Base-by-base conservation (phyloP, 805 yeast species). In the Zygotorulaspora sp. region DNA sequence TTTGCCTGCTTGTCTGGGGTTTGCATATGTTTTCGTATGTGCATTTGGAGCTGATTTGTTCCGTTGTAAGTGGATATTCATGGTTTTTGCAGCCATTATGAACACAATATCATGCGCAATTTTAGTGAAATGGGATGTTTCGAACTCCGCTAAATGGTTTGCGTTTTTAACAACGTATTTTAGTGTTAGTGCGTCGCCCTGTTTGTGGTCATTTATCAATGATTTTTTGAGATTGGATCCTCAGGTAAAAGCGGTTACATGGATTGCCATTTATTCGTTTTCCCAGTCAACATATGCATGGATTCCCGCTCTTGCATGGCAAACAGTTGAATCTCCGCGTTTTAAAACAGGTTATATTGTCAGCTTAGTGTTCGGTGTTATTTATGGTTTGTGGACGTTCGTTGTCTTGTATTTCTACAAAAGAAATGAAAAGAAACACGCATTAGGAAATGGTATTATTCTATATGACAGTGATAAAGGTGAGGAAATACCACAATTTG, bases 121-220 rank as follows among this genome's bases (percentile, higher is more conserved):
- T 16, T 59, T 78, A 46, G 78, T 79, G 5, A 70, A 70, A 30
- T 78, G 84, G 84, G 58, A 77, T 45, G 75, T 78, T 19, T 67
- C 78, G 0, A 65, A 65, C 28, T 41, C 65, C n/a, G 77, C 83
- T 11, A 77, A 78, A 57, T 77, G 83, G 83, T 76, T 70, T 63
- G 84, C 78, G 0, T 78, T 74, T 55, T 65, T 77, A 50, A 65
- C 73, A 33, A 76, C 74, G 14, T 78, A 77, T 51, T 75, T 75
- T 56, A 74, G 78, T 10, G 78, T 80, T 71, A 74, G 83, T 12
- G 74, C 74, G 55, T 77, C 82, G 2, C 79, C 83, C 0, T 78
- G 78, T 32, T 58, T 77, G 33, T 74, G 77, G 65, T 70, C 80
- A 1, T 70, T 74, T 66, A 73, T 73, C 39, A 72, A 72, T 49